These are phyloP conservation scores for Colletotrichum lindemuthianum DNA, from an alignment of 2,329 filamentous ascomycete genomes.

Conservation along the genomic window DNA sequence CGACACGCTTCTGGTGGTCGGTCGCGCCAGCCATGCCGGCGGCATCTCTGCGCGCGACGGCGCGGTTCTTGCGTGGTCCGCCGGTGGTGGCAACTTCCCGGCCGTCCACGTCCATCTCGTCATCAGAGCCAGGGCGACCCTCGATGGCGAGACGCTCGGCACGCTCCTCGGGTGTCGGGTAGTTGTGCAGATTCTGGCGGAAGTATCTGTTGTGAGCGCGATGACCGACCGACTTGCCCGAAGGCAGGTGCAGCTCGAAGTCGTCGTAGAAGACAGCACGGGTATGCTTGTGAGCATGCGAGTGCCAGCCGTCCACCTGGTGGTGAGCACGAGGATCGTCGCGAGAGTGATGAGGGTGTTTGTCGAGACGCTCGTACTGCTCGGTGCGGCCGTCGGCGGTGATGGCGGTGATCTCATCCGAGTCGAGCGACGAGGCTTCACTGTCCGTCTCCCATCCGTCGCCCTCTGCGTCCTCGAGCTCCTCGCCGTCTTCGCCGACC, in stretches of 20 bases:
- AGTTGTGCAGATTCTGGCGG: constrained; percentile 88
- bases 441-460: constrained; percentile 97
- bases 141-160: constrained; percentile 73
- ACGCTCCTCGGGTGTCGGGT: constrained; percentile 83
- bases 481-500: constrained; percentile 60
- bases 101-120: constrained; percentile 48
- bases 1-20: constrained; percentile 77
- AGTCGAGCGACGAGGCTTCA: constrained; percentile 87
- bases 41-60: constrained; percentile 73
- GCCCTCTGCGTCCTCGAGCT: constrained; percentile 65
- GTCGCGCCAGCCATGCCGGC: constrained; percentile 82
- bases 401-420: constrained; percentile 82
- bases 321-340: constrained; percentile 77
- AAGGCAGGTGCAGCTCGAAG: constrained; percentile 91
- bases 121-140: constrained; percentile 38
- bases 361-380: constrained; percentile 76
- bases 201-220: constrained; percentile 88
- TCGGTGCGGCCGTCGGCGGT: constrained; percentile 78
- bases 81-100: constrained; percentile 49
- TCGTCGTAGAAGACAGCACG: constrained; percentile 90
- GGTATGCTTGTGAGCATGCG: constrained; percentile 79
- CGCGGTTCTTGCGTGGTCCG: constrained; percentile 55
- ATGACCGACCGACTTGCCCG: constrained; percentile 89
- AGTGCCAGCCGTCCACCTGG: constrained; percentile 82
- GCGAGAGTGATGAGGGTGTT: constrained; percentile 80